These are phyloP conservation scores for Nigrospora osmanthi DNA, from an alignment of 2,329 filamentous ascomycete genomes.

Conservation along the genomic window DNA sequence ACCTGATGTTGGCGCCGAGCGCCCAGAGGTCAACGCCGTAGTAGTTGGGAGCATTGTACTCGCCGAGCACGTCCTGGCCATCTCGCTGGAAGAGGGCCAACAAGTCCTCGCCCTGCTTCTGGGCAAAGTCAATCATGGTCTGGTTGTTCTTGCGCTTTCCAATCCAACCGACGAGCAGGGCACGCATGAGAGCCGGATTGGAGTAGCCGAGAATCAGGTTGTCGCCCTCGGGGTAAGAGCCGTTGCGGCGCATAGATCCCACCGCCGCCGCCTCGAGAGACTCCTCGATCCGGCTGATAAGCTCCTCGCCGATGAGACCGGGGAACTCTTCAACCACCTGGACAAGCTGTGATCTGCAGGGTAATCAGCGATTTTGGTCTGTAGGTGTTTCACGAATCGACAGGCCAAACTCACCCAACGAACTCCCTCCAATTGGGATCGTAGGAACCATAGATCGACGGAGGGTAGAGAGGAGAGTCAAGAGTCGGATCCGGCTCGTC, in stretches of 20 bases:
- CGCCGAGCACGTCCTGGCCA: conserved; percentile 17
- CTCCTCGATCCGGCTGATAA: conserved; percentile 26
- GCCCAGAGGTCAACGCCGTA: conserved; percentile 33
- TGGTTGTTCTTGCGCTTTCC: conserved; percentile 27
- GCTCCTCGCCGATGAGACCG: conserved; percentile 18
- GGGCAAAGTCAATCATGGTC: conserved; percentile 26
- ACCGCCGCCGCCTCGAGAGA: conserved; percentile 26
- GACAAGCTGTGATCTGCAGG: conserved; percentile 20
- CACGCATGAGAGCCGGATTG: conserved; percentile 33
- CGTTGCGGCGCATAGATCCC: conserved; percentile 30
- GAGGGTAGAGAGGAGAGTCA: conserved; percentile 22
- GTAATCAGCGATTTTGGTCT: not conserved
- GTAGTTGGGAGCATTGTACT: conserved; percentile 32
- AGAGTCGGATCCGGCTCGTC: conserved; percentile 28
- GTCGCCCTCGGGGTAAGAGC: conserved; percentile 27
- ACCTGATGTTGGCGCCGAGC: conserved; percentile 27
- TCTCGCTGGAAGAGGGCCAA: conserved; percentile 19
- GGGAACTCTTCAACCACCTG: conserved; percentile 26
- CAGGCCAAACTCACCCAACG: conserved; percentile 14
- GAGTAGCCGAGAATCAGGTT: conserved; percentile 30
- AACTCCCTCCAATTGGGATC: conserved; percentile 30
- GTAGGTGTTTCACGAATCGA: not conserved
- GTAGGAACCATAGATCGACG: conserved; percentile 21
- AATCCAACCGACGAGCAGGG: conserved; percentile 30
- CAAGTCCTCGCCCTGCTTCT: conserved; percentile 20